Evolutionary conservation across 495 filamentous ascomycete species (phyloP).

Genomic region (Parathielavia appendiculata): DNA sequence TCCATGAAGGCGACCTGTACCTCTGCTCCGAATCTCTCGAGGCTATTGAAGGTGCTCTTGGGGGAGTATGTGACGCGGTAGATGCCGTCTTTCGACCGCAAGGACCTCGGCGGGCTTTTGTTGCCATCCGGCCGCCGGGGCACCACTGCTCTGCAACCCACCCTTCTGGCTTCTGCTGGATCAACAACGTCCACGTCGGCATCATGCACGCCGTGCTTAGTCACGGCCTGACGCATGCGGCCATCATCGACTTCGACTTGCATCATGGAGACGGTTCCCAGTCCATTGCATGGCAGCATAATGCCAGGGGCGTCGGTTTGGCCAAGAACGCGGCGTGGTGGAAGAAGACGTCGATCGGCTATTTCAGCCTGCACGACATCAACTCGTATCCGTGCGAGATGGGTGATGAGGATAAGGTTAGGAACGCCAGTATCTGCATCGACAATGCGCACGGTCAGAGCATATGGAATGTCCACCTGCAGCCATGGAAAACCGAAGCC

Average conservation of each 20-base stretch:
- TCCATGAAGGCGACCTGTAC: constrained; percentile 86
- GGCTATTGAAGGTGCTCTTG: constrained; percentile 83
- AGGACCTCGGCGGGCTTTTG: constrained; percentile 69
- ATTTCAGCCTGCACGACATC: constrained; percentile 95
- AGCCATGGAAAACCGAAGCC: constrained; percentile 70
- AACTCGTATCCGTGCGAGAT: constrained; percentile 93
- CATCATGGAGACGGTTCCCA: constrained; percentile 97
- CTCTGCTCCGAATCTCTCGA: constrained; percentile 76
- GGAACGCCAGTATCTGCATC: constrained; percentile 84
- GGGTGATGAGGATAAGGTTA: constrained; percentile 84
- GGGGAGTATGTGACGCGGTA: constrained; percentile 84
- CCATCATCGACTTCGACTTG: constrained; percentile 94
- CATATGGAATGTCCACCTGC: constrained; percentile 93
- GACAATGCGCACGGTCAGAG: constrained; percentile 87
- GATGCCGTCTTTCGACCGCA: constrained; percentile 68
- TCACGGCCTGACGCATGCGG: constrained; percentile 85
- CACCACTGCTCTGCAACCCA: constrained; percentile 87
- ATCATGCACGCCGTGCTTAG: constrained; percentile 80
- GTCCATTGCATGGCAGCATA: constrained; percentile 83
- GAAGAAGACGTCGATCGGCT: constrained; percentile 84
- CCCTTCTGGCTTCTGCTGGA: constrained; percentile 95
- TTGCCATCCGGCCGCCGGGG: constrained; percentile 75
- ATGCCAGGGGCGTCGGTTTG: constrained; percentile 52
- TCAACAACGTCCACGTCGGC: constrained; percentile 97
- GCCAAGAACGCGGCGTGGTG: constrained; percentile 61